Base-by-base conservation (phyloP, 352 stramenopile species). In the Globisporangium orthogonon region DNA sequence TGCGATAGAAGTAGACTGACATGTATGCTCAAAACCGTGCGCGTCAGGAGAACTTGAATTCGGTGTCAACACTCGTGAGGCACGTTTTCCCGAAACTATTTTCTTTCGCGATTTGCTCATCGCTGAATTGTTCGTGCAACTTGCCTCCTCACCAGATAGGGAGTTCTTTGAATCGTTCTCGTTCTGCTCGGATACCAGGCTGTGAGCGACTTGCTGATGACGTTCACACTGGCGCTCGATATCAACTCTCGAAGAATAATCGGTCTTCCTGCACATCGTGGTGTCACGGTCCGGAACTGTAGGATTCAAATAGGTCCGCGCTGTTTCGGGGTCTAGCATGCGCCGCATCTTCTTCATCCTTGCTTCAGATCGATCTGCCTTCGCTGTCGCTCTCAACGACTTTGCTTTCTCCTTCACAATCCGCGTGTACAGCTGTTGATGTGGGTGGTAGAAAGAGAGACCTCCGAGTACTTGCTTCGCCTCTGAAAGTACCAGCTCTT, bases 401-500 rank as follows among this genome's bases (percentile, higher is more conserved):
- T 37, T n/a, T 4, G 45, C 52, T 29, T 50, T 58, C 37, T 54
- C 60, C 33, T 56, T 61, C 17, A 62, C 50, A n/a, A 54, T 40
- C n/a, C 39, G 33, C 15, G 50, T 54, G 14, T 73, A 69, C 2
- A 39, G 15, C 52, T 68, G 54, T n/a, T 75, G 69, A 15, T 71
- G 40, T 30, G 63, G 51, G 2, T 74, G 60, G 59, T 85, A 73
- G 41, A 67, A 72, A 0, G 70, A 76, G n/a, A 80, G 61, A 7
- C 59, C 71, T 10, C 56, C 56, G 18, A 76, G 66, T 10, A 60
- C 46, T 44, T 70, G 56, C 31, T 77, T 67, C 13, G 74, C 71
- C 17, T 75, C 65, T 7, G 61, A 4, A n/a, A 85, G 52, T 4
- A 87, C 52, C 29, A 63, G 59, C 44, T 85, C 77, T 60, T 87